Evolutionary conservation across 1,284 basidiomycete species (phyloP).

Genomic region (Irpex sp.): DNA sequence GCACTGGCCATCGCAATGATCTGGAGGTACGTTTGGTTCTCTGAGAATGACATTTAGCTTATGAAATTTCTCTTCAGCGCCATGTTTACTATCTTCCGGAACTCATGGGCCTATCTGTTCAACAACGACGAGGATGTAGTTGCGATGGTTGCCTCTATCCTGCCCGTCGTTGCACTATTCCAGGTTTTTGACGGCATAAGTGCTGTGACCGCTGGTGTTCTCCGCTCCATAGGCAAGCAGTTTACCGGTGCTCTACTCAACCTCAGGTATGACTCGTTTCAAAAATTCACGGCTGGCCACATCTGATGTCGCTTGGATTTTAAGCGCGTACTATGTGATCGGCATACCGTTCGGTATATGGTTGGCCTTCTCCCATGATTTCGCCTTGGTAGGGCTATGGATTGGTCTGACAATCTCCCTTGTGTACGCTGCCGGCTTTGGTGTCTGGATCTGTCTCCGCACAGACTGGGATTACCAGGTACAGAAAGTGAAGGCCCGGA

Average conservation of each 20-base stretch:
- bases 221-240: conserved; percentile 78
- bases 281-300: background rate
- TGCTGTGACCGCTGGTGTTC: conserved; percentile 70
- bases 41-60: background rate
- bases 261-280: conserved; percentile 38
- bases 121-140: conserved; percentile 78
- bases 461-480: conserved; percentile 68
- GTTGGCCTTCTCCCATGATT: conserved; percentile 51
- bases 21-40: conserved; percentile 47
- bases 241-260: conserved; percentile 64
- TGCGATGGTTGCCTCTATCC: conserved; percentile 61
- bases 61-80: conserved; percentile 35
- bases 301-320: conserved; percentile 3
- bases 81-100: conserved; percentile 70
- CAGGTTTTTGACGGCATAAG: conserved; percentile 76
- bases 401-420: conserved; percentile 61
- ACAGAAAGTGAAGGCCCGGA: conserved; percentile 48
- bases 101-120: conserved; percentile 80
- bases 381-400: conserved; percentile 63
- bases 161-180: conserved; percentile 79
- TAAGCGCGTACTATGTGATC: conserved; percentile 63
- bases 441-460: conserved; percentile 44
- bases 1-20: conserved; percentile 53
- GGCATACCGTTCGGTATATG: conserved; percentile 66
- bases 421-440: conserved; percentile 46